phyloP scores from a whole-genome alignment of 371 early-diverging fungal species.

The Sporodiniella umbellata region DNA sequence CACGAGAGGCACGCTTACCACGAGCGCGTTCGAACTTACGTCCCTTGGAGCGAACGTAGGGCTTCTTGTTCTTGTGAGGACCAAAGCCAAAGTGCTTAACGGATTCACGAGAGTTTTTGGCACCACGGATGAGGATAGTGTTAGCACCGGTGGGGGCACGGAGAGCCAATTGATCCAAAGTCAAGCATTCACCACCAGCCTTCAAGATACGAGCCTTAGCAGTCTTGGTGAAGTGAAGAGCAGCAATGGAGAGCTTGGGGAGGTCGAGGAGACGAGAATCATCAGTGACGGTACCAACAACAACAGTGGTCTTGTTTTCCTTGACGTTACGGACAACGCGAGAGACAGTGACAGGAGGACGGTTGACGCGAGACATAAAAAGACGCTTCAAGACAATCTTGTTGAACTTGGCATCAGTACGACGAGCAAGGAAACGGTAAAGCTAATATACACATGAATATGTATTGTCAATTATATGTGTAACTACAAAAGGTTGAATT shows the following conservation, averaged over 20 bases:
- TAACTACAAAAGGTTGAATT: no score
- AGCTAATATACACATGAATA: constrained; percentile 54
- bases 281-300: constrained; percentile 96
- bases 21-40: constrained; percentile 98
- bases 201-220: constrained; percentile 92
- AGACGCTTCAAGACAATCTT: constrained; percentile 97
- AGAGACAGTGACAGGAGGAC: constrained; percentile 93
- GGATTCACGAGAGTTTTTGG: constrained; percentile 85
- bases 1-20: constrained; percentile 94
- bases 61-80: constrained; percentile 74
- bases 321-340: constrained; percentile 74
- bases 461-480: no score
- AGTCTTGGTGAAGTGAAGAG: constrained; percentile 90
- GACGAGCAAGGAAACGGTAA: constrained; percentile 97
- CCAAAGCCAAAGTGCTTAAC: constrained; percentile 81
- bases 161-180: constrained; percentile 95
- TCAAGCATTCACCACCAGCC: constrained; percentile 95
- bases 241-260: constrained; percentile 95
- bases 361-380: constrained; percentile 96
- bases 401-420: constrained; percentile 98
- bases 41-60: constrained; percentile 95
- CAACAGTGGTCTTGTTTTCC: constrained; percentile 83
- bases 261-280: constrained; percentile 91
- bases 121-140: constrained; percentile 91
- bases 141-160: constrained; percentile 95